Conservation (phyloP, 2,329 filamentous ascomycete genomes). For the Trematosphaeria pertusa region DNA sequence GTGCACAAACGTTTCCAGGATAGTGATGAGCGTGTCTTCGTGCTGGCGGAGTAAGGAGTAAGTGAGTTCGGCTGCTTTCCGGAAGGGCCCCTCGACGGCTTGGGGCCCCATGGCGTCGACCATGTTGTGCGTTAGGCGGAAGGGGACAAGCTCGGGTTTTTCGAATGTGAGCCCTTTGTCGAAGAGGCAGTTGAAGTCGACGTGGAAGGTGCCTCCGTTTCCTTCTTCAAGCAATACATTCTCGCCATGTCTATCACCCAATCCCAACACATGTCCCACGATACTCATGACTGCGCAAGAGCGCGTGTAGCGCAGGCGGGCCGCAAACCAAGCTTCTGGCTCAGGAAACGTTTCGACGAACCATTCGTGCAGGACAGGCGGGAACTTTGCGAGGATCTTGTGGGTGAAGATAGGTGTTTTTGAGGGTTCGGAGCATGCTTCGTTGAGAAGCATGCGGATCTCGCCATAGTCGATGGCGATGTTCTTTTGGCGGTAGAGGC, state of each 20-base stretch:
- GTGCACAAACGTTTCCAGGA: slow-evolving; percentile 95
- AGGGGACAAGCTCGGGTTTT: slow-evolving; percentile 93
- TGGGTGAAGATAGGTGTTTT: slow-evolving; percentile 77
- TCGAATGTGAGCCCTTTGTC: slow-evolving; percentile 96
- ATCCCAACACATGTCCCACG: slow-evolving; percentile 89
- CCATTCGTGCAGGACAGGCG: slow-evolving; percentile 88
- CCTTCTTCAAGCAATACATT: slow-evolving; percentile 95
- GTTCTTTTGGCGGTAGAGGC: slow-evolving; percentile 76
- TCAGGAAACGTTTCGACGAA: slow-evolving; percentile 95
- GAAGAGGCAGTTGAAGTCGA: slow-evolving; percentile 99
- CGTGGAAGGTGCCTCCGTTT: slow-evolving; percentile 92
- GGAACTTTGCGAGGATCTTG: slow-evolving; percentile 72
- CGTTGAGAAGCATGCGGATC: slow-evolving; percentile 67
- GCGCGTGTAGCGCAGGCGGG: slow-evolving; percentile 86
- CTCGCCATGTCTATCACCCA: slow-evolving; percentile 95
- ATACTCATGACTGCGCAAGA: slow-evolving; percentile 99
- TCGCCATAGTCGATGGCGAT: slow-evolving; percentile 70
- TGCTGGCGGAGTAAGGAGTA: slow-evolving; percentile 84
- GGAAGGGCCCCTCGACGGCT: slow-evolving; percentile 89
- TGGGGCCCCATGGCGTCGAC: slow-evolving; percentile 95
- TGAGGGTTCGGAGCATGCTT: slow-evolving; percentile 67
- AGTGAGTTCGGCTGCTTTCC: slow-evolving; percentile 88
- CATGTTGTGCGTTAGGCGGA: slow-evolving; percentile 98
- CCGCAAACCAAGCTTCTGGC: slow-evolving; percentile 89
- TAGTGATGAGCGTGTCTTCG: slow-evolving; percentile 95